Evolutionary conservation across 1,284 basidiomycete genomes (phyloP), one percentile per base, ranked within the genome.

Genomic region (Dichomitus squalens): DNA sequence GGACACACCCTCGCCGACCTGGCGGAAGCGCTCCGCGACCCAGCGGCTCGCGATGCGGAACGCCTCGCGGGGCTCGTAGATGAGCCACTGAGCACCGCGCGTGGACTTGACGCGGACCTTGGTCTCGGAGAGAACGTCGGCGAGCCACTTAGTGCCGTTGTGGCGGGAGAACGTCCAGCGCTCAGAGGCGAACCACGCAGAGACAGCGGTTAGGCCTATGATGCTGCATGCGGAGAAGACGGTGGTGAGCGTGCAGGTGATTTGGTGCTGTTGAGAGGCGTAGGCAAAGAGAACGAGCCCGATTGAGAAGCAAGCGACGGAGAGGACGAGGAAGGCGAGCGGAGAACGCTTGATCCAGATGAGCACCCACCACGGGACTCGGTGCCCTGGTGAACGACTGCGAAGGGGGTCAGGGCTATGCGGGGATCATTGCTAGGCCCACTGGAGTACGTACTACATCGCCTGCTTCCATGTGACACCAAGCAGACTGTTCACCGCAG

Each of bases 331-430:
- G 71, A 89, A 88, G 51, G 88, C 85, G 36, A 89, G 76, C 8
- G 88, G 88, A 1, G 86, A 88, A n/a, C 87, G 76, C 68, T 88
- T 88, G 72, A 90, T 90, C 88, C 88, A 91, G 59, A 89, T 89
- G 52, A 87, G 72, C 25, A 90, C 87, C 87, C 88, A 90, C 86
- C 87, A 90, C 0, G 88, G 87, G n/a, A 89, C 86, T 55, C 85
- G 82, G 69, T 82, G 76, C 46, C 79, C 78, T 49, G 83, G 83
- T 9, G 82, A 84, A 27, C 83, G 83, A 61, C 82, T 84, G 25
- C 0, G 52, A 11, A 33, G 5, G 2, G 7, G 12, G n/a, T 43
- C n/a, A 27, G n/a, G 4, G 20, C 9, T 29, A 44, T 23, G 29
- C 7, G 14, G 2, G 41, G 55, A 51, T 53, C 33, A 55, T 52